Percentiles rank a stretch among this genome's conserved stretches.
Evolutionary conservation across 2,329 filamentous ascomycete species (phyloP).

Genomic region (Beauveria scarabaeidicola): DNA sequence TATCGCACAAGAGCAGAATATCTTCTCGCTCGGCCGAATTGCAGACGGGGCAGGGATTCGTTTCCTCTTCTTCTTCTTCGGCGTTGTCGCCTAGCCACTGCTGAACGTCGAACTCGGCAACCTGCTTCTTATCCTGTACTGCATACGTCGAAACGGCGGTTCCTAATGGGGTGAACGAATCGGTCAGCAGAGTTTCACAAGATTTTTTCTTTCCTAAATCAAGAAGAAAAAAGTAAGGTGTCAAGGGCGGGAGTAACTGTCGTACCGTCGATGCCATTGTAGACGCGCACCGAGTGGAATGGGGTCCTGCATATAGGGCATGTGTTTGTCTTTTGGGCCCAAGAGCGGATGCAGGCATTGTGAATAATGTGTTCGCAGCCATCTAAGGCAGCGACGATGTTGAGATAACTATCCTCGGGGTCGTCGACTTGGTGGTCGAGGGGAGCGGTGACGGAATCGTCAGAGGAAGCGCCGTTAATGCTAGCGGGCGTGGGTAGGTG

Average conservation of each 20-base stretch:
- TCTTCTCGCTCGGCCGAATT: constrained; percentile 73
- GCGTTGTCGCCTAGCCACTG: constrained; percentile 62
- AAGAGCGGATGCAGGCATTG: constrained; percentile 84
- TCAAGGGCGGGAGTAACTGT: constrained; percentile 13
- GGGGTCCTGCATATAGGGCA: constrained; percentile 91
- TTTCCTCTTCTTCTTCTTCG: constrained; percentile 61
- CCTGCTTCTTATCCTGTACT: constrained; percentile 79
- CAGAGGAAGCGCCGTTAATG: constrained; percentile 17
- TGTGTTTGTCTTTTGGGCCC: constrained; percentile 94
- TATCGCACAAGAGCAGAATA: constrained; percentile 80
- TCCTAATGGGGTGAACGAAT: constrained; percentile 30
- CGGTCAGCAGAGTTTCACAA: background rate
- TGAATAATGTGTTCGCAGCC: constrained; percentile 90
- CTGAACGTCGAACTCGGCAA: constrained; percentile 78
- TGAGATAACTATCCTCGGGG: constrained; percentile 27
- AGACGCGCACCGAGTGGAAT: constrained; percentile 85
- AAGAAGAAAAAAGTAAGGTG: background rate
- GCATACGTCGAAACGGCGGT: constrained; percentile 48
- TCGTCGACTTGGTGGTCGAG: constrained; percentile 11
- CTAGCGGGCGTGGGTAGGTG: constrained; percentile 35
- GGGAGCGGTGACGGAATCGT: constrained; percentile 17
- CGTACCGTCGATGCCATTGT: constrained; percentile 71
- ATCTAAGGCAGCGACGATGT: constrained; percentile 50
- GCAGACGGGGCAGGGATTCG: constrained; percentile 75
- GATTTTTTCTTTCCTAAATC: too few species aligned